These are phyloP conservation scores for Fusarium oligoseptatum DNA, from an alignment of 2,329 filamentous ascomycete genomes.

Conservation along the genomic window DNA sequence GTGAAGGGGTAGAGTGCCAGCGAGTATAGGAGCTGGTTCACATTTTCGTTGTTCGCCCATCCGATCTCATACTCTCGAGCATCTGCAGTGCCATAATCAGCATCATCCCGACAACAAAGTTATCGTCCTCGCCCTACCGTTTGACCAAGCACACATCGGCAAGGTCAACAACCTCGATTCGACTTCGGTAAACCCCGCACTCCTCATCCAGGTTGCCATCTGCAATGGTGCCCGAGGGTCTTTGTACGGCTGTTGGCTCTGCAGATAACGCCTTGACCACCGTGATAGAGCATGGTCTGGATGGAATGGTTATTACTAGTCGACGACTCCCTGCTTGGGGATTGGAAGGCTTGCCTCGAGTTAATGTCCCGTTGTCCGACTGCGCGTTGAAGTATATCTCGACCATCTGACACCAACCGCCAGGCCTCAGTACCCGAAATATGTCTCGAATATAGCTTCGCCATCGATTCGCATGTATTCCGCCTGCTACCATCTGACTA, in stretches of 20 bases:
- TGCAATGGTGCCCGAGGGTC: constrained; percentile 74
- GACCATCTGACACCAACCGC: constrained; percentile 90
- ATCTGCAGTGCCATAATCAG: constrained; percentile 53
- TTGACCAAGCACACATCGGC: constrained; percentile 78
- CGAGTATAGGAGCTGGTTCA: constrained; percentile 67
- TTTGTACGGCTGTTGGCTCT: constrained; percentile 73
- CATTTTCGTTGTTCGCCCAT: constrained; percentile 65
- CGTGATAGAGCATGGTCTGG: constrained; percentile 73
- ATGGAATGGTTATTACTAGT: constrained; percentile 19
- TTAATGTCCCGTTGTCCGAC: constrained; percentile 85
- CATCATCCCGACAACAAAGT: not conserved
- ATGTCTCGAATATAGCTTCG: constrained; percentile 81
- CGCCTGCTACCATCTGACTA: constrained; percentile 78
- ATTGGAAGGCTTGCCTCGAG: constrained; percentile 61
- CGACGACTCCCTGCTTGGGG: not conserved
- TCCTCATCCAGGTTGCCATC: constrained; percentile 69
- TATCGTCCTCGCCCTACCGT: constrained; percentile 59
- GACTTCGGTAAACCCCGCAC: constrained; percentile 76
- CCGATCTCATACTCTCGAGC: constrained; percentile 67
- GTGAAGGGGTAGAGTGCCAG: constrained; percentile 70
- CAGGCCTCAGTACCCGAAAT: constrained; percentile 76
- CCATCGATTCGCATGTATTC: constrained; percentile 82
- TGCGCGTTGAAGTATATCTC: constrained; percentile 89
- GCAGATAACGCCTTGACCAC: constrained; percentile 76
- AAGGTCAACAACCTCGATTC: constrained; percentile 75